Evolutionary conservation across 2,329 filamentous ascomycete genomes (phyloP).

Genomic region (Fusarium hainanense): DNA sequence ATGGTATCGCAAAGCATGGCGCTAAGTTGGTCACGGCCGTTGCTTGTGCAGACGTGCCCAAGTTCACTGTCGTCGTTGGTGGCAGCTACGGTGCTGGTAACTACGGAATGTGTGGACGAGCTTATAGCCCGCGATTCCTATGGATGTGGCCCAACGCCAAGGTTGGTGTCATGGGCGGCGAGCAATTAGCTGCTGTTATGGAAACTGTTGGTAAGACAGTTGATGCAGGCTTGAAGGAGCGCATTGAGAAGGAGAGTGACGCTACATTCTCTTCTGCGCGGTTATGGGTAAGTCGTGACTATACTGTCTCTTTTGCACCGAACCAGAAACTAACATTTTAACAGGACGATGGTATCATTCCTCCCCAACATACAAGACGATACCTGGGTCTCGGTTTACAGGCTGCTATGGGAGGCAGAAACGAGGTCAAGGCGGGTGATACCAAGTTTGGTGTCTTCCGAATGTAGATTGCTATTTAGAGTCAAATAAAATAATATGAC

Average conservation of each 20-base stretch:
- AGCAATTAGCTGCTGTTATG: constrained; percentile 94
- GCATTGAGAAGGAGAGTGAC: constrained; percentile 92
- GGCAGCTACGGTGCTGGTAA: constrained; percentile 94
- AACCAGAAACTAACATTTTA: constrained; percentile 10
- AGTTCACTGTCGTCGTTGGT: constrained; percentile 97
- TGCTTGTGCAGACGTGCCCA: constrained; percentile 92
- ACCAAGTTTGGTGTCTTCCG: constrained; percentile 84
- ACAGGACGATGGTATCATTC: constrained; percentile 83
- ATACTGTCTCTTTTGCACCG: background rate
- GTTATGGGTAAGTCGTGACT: constrained; percentile 75
- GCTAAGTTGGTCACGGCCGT: constrained; percentile 97
- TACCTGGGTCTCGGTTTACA: constrained; percentile 79
- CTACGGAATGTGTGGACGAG: constrained; percentile 97
- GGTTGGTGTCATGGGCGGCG: constrained; percentile 94
- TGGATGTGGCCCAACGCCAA: constrained; percentile 99
- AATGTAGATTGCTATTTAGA: constrained; percentile 66
- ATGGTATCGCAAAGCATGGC: constrained; percentile 97
- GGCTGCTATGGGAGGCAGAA: constrained; percentile 76
- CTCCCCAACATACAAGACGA: constrained; percentile 77
- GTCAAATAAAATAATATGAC: constrained; percentile 9
- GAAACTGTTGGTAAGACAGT: constrained; percentile 87
- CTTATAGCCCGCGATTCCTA: constrained; percentile 89
- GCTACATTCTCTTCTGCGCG: constrained; percentile 88
- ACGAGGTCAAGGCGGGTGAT: constrained; percentile 68
- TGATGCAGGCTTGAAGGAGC: constrained; percentile 81